These are phyloP conservation scores for Rhododendron williamsianum DNA, from an alignment of 148 eudicot species.

Conservation along the genomic window DNA sequence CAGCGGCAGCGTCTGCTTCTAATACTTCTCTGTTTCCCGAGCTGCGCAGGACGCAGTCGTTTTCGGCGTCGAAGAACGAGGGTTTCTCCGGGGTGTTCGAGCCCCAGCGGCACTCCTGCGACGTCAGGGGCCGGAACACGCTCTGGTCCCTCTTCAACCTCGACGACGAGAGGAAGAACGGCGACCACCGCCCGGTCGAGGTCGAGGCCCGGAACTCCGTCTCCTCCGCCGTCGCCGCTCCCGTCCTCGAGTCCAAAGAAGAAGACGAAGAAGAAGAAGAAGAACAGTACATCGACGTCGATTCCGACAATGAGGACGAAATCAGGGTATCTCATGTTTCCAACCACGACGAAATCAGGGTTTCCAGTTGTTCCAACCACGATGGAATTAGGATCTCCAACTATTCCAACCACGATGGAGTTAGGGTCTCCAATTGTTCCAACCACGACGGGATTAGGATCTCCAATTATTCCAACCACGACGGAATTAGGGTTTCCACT, in stretches of 20 bases:
- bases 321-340: not conserved
- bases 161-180: conserved; percentile 23
- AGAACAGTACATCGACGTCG: conserved; percentile 16
- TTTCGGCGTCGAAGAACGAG: conserved; percentile 67
- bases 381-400: not conserved
- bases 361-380: not conserved
- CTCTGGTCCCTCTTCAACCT: conserved; percentile 33
- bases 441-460: not conserved
- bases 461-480: not conserved
- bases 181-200: not conserved
- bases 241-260: conserved; percentile 19
- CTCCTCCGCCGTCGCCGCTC: conserved; percentile 7
- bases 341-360: not conserved
- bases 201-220: conserved; percentile 11
- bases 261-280: conserved; percentile 23
- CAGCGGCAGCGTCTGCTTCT: not conserved
- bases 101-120: conserved; percentile 57
- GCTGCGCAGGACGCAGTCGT: conserved; percentile 71
- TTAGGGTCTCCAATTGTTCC: not conserved
- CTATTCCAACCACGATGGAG: not conserved
- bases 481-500: not conserved
- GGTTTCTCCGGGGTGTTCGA: conserved; percentile 32
- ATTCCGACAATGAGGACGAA: not conserved
- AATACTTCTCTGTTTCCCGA: conserved; percentile 53
- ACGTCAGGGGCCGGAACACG: conserved; percentile 45